phyloP scores from a whole-genome alignment of 768 basidiomycete genomes.

The Suillus occidentalis region DNA sequence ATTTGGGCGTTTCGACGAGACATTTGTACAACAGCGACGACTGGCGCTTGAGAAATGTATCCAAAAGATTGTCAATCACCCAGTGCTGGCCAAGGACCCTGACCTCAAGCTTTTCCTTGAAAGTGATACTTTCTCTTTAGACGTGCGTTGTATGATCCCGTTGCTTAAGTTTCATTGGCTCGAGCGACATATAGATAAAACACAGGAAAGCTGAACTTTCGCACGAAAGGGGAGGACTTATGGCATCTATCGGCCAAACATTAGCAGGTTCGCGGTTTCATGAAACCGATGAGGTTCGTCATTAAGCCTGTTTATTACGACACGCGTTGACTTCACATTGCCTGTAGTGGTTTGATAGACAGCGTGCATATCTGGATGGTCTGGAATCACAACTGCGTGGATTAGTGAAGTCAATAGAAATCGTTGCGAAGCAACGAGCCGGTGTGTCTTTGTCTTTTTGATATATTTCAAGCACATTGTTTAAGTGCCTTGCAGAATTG shows the following conservation, averaged over 20 bases:
- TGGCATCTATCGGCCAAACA: constrained; percentile 81
- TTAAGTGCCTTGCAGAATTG: constrained; percentile 49
- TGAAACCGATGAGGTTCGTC: constrained; percentile 80
- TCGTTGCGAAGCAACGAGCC: constrained; percentile 78
- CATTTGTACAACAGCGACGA: constrained; percentile 87
- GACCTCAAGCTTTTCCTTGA: constrained; percentile 92
- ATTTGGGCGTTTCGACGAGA: constrained; percentile 89
- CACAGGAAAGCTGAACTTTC: constrained; percentile 78
- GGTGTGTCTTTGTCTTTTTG: constrained; percentile 42
- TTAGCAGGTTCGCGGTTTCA: constrained; percentile 79
- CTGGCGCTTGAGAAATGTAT: constrained; percentile 86
- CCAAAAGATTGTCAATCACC: constrained; percentile 91
- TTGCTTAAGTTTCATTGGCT: neutral
- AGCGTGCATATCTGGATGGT: constrained; percentile 81
- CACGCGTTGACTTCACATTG: neutral
- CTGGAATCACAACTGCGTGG: constrained; percentile 88
- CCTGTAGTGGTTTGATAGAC: constrained; percentile 88
- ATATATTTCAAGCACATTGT: neutral
- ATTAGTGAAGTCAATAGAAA: constrained; percentile 83
- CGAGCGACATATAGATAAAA: constrained; percentile 62
- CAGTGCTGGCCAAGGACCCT: constrained; percentile 82
- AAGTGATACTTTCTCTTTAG: constrained; percentile 86
- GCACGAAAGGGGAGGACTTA: constrained; percentile 77
- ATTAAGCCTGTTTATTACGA: neutral
- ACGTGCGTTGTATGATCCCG: constrained; percentile 54